Evolutionary conservation across 108 stramenopile species (phyloP).

Genomic region (Nannochloropsis gaditana): DNA sequence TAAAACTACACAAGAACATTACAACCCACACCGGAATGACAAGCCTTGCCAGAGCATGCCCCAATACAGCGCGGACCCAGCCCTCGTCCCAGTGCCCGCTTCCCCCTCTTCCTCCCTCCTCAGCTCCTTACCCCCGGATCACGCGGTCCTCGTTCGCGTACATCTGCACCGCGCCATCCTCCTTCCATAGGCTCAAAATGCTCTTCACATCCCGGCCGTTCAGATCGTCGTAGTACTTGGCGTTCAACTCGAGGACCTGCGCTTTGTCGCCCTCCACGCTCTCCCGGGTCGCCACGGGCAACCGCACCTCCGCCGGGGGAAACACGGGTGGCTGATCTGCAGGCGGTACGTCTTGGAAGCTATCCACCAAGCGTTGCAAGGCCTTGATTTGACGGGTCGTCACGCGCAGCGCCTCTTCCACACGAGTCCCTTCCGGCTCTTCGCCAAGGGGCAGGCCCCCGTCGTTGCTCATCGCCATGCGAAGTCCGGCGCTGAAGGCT

Average conservation of each 20-base stretch:
- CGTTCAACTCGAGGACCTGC: background rate
- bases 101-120: background rate
- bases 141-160: conserved; percentile 9
- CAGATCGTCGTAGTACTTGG: background rate
- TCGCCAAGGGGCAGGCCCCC: background rate
- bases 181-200: background rate
- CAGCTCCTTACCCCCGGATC: background rate
- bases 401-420: background rate
- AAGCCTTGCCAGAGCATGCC: background rate
- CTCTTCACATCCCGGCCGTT: background rate
- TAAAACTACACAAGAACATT: no score
- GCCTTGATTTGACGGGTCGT: conserved; percentile 13
- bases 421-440: background rate
- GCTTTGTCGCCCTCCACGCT: background rate
- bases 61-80: background rate
- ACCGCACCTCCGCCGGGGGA: background rate
- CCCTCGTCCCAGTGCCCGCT: background rate
- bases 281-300: background rate
- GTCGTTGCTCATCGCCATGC: background rate
- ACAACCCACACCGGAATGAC: no score
- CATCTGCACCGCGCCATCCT: conserved; percentile 7
- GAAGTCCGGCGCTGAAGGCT: no score
- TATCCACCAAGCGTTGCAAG: conserved; percentile 5
- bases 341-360: background rate
- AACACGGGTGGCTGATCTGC: background rate